Percentiles rank a stretch among this genome's conserved stretches.
Conservation (phyloP, 768 basidiomycete genomes). For the Naganishia friedmannii region DNA sequence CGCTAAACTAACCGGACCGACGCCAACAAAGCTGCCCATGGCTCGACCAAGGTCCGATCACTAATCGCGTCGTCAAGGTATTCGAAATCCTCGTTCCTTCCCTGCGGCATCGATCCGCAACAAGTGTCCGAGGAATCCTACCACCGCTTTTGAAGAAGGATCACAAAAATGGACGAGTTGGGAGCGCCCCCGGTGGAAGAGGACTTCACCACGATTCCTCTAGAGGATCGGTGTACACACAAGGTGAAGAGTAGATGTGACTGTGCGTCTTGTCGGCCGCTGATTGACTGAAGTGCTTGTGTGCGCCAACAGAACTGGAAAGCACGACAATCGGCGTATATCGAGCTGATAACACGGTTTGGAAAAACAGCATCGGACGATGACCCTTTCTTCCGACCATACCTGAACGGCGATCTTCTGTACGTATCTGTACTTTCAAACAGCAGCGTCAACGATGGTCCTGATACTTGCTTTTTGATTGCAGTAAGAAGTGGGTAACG, state of each 20-base stretch:
- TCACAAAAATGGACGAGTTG: conserved; percentile 18
- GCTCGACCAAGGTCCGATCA: not conserved
- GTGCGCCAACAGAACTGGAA: conserved; percentile 73
- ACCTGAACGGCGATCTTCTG: conserved; percentile 71
- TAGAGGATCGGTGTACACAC: conserved; percentile 77
- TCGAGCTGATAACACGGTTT: conserved; percentile 79
- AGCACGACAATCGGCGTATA: conserved; percentile 89
- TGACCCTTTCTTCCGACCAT: conserved; percentile 90
- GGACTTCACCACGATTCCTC: conserved; percentile 77
- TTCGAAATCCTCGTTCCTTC: not conserved
- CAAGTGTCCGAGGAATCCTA: too few species aligned
- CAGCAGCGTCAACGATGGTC: not conserved
- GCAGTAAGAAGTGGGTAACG: conserved; percentile 71
- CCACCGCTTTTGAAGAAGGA: too few species aligned
- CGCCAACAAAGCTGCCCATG: not conserved
- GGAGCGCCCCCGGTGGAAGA: conserved; percentile 74
- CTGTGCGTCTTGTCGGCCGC: not conserved
- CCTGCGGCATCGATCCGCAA: too few species aligned
- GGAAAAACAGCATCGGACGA: conserved; percentile 84
- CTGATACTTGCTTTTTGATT: not conserved
- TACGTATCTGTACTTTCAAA: conserved; percentile 19
- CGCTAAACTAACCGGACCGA: not conserved
- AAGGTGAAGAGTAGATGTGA: conserved; percentile 55
- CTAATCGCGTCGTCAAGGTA: not conserved
- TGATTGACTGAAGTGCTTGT: not conserved